Percentiles rank a stretch among this genome's conserved stretches.
phyloP scores from a whole-genome alignment of 2,329 filamentous ascomycete species.

The Cercospora sesami region DNA sequence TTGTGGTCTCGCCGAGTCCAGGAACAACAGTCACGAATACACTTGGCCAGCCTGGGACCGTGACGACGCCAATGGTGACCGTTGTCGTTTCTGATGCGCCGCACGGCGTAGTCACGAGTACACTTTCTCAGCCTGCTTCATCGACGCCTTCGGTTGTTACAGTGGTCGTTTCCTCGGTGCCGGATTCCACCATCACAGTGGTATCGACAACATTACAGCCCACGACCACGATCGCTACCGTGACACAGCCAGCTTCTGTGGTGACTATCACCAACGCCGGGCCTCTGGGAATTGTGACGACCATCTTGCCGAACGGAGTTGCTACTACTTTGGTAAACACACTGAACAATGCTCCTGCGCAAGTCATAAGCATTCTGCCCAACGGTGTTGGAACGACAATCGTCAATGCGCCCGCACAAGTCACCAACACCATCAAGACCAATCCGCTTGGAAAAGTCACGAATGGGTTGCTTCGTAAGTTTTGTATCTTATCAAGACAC shows the following conservation, averaged over 20 bases:
- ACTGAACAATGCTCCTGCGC: neutral
- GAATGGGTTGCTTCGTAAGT: slow-evolving; percentile 6
- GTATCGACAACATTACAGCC: neutral
- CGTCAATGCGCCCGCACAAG: neutral
- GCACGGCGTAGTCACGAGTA: neutral
- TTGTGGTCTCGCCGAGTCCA: neutral
- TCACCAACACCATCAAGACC: neutral
- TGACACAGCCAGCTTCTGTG: slow-evolving; percentile 7
- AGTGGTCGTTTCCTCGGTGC: neutral
- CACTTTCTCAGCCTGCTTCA: neutral
- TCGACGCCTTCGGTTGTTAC: neutral
- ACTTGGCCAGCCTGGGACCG: neutral
- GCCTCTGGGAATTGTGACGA: neutral
- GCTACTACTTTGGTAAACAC: neutral
- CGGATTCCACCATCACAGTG: neutral
- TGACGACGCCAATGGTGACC: neutral
- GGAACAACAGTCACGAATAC: slow-evolving; percentile 1
- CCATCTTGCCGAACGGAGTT: neutral
- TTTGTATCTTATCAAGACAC: neutral
- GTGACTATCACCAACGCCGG: neutral
- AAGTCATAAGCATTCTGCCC: neutral
- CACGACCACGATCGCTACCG: slow-evolving; percentile 8
- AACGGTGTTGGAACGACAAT: neutral
- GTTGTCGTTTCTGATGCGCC: neutral
- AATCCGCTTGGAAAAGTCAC: slow-evolving; percentile 4